phyloP scores from a whole-genome alignment of 192 early-diverging fungal genomes.

The Powellomyces hirtus region DNA sequence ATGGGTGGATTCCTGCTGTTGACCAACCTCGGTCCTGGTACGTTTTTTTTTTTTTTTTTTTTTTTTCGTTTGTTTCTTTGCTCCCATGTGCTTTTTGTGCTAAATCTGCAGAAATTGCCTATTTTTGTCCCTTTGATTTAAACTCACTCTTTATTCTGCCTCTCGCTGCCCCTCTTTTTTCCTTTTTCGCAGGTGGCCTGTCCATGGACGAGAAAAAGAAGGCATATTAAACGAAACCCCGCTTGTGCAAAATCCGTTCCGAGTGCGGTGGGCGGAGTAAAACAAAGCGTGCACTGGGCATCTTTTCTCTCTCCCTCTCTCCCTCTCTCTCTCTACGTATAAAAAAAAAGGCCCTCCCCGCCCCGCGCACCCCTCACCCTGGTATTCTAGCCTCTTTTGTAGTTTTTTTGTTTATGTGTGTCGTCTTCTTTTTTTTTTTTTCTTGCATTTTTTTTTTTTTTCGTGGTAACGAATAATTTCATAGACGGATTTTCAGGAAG shows the following conservation, averaged over 20 bases:
- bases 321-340: not conserved
- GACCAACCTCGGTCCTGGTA: conserved; percentile 77
- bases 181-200: conserved; percentile 65
- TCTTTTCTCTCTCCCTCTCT: not conserved
- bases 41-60: not conserved
- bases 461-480: no score
- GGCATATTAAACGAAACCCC: conserved; percentile 67
- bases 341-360: not conserved
- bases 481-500: no score
- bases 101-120: not conserved
- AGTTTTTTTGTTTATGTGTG: not conserved
- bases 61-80: not conserved
- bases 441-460: not conserved
- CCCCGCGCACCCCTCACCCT: no score
- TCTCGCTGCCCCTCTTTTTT: not conserved
- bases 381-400: not conserved
- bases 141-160: not conserved
- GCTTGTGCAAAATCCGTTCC: not conserved
- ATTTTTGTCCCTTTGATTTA: not conserved
- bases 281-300: not conserved
- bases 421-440: not conserved
- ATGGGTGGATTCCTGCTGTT: conserved; percentile 94
- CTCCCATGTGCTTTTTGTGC: not conserved
- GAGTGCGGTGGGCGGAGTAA: not conserved
- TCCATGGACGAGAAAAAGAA: conserved; percentile 98